A percentile compares a stretch with the other conserved stretches of the same genome.
phyloP scores from a whole-genome alignment of 129 eudicot genomes.

The Logfia minima region DNA sequence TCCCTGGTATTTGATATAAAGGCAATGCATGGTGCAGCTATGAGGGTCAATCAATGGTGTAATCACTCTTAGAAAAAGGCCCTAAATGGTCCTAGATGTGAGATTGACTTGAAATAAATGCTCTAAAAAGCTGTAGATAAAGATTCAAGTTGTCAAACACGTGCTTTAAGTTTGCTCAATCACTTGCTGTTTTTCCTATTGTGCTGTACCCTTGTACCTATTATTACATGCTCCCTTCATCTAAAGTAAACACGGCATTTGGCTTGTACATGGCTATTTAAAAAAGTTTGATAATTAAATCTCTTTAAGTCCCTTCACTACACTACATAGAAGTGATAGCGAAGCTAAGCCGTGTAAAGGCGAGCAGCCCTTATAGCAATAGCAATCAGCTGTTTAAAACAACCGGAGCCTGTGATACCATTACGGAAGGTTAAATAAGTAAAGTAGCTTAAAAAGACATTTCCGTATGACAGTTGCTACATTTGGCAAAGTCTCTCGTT shows the following conservation, averaged over 20 bases:
- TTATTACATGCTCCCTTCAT: not conserved
- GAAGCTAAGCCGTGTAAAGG: not conserved
- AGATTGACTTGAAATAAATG: not conserved
- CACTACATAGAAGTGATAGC: not conserved
- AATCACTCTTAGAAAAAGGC: not conserved
- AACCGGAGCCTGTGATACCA: not conserved
- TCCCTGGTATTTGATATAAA: not conserved
- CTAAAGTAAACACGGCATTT: not conserved
- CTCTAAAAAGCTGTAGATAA: not conserved
- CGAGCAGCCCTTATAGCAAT: not conserved
- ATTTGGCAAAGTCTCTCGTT: not conserved
- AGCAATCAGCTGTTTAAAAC: not conserved
- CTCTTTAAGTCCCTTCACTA: too few relatives aligned
- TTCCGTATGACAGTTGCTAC: not conserved
- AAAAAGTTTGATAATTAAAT: not conserved
- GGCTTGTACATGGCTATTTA: not conserved
- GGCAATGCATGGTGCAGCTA: not conserved
- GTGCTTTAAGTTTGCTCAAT: too few relatives aligned
- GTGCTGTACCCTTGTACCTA: not conserved
- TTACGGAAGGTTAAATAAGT: not conserved
- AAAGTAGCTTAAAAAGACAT: not conserved
- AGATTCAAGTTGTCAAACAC: not conserved
- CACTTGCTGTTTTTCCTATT: not conserved
- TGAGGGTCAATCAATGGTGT: not conserved
- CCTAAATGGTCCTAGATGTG: not conserved